Percentiles rank a stretch among this genome's conserved stretches.
Evolutionary conservation across 2,329 filamentous ascomycete species (phyloP).

Genomic region (Gliomastix tumulicola): DNA sequence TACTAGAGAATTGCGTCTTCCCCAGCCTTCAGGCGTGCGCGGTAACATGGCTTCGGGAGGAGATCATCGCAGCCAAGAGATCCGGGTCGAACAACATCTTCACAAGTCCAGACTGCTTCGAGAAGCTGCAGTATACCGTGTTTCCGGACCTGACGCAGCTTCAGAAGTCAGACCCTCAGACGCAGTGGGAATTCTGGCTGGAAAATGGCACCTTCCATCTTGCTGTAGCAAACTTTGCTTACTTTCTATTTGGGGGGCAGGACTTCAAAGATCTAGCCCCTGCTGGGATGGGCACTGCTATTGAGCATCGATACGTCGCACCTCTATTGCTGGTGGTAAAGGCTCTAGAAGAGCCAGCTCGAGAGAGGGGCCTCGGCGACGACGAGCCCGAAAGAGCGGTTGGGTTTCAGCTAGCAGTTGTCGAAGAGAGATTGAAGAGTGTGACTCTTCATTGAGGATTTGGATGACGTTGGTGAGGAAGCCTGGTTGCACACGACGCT

Average conservation of each 20-base stretch:
- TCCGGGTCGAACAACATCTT: conserved; percentile 30
- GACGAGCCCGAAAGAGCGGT: too few relatives aligned
- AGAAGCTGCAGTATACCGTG: conserved; percentile 52
- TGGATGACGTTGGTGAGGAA: too few relatives aligned
- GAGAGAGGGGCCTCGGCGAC: too few relatives aligned
- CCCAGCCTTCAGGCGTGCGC: conserved; percentile 55
- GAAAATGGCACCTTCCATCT: conserved; percentile 48
- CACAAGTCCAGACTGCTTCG: conserved; percentile 45
- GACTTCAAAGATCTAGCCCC: conserved; percentile 43
- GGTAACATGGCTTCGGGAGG: conserved; percentile 57
- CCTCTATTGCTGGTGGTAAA: conserved; percentile 41
- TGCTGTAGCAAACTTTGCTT: conserved; percentile 54
- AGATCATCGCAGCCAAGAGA: conserved; percentile 41
- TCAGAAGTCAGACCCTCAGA: conserved; percentile 28
- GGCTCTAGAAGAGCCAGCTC: too few relatives aligned
- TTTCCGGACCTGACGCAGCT: conserved; percentile 51
- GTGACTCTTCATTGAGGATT: too few relatives aligned
- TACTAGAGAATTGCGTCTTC: conserved; percentile 60
- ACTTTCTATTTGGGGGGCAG: conserved; percentile 43
- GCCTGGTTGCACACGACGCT: too few relatives aligned
- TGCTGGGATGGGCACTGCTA: conserved; percentile 46
- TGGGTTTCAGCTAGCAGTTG: too few relatives aligned
- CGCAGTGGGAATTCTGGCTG: conserved; percentile 43
- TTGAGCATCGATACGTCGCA: conserved; percentile 51
- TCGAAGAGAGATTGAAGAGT: too few relatives aligned